Evolutionary conservation across 352 stramenopile genomes (phyloP), one percentile per base, ranked within the genome.

Genomic region (Phytophthora hybrid): DNA sequence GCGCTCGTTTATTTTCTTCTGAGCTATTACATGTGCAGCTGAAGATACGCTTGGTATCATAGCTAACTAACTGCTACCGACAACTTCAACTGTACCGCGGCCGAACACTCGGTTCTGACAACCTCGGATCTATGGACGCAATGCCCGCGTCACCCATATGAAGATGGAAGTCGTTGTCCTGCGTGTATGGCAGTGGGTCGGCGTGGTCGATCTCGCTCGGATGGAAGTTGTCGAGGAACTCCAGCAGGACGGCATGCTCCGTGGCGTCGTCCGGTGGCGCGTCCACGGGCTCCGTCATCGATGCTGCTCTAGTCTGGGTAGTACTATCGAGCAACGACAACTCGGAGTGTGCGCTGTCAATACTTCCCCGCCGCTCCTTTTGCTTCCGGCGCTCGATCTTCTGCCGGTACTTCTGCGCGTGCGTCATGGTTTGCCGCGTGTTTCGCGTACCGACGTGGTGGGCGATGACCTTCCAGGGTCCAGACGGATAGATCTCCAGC

Each of bases 391-490:
- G 54, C 53, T 77, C 71, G 29, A 83, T 82, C 26, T 69, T 71
- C 67, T 84, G 60, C 2, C 75, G 65, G 56, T 85, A 83, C 49
- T 82, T 82, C 39, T 85, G 78, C 10, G 78, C 76, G 34, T 85
- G 78, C 0, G 76, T 81, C 76, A 79, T 83, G 4, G 71, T 65
- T 44, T 84, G 78, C 4, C 75, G 58, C 3, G 75, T 64, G 37
- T 63, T 79, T 54, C 68, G 54, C 11, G 66, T 79, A 5, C 64
- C 78, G 10, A 84, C 68, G 29, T 76, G 57, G 3, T 66, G 54
- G 7, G 78, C 72, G 21, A 84, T 79, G 21, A 60, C 29, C n/a
- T 73, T 80, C 71, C 75, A 79, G 37, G 64, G 75, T 1, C 67
- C 75, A 1, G 52, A 76, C 34, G 74, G 72, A 39, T 79, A 80